Conservation (phyloP, 371 early-diverging fungal species). For the Rhizopus stolonifer region DNA sequence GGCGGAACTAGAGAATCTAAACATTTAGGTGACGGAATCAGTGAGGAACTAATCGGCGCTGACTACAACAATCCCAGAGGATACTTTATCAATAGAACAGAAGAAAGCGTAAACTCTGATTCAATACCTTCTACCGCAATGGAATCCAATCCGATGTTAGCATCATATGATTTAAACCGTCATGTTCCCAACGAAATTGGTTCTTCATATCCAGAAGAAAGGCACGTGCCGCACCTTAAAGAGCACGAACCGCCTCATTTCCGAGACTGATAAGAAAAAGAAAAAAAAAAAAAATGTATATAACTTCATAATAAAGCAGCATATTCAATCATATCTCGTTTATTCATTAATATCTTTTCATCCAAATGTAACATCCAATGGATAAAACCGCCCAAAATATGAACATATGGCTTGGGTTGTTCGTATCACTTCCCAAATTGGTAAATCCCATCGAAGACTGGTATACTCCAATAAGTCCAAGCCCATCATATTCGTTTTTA, state of each 20-base stretch:
- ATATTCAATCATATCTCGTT: not conserved
- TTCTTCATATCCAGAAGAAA: constrained; percentile 2
- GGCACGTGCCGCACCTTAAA: constrained; percentile 25
- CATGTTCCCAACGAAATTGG: constrained; percentile 20
- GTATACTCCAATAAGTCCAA: constrained; percentile 16
- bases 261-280: constrained; percentile 4
- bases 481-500: constrained; percentile 18
- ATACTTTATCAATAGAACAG: constrained; percentile 5
- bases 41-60: constrained; percentile 39
- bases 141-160: not conserved
- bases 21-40: constrained; percentile 4
- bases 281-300: not conserved
- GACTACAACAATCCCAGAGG: not conserved
- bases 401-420: not conserved
- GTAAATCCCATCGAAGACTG: not conserved
- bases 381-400: not conserved
- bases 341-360: not conserved
- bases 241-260: constrained; percentile 15
- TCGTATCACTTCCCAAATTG: not conserved
- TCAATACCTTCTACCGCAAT: constrained; percentile 13
- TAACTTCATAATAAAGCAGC: not conserved
- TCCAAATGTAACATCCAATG: not conserved
- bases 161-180: not conserved
- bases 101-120: constrained; percentile 13
- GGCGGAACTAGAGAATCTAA: constrained; percentile 9